These are phyloP conservation scores for Kregervanrija delftensis DNA, from an alignment of 805 yeast genomes.

Conservation along the genomic window DNA sequence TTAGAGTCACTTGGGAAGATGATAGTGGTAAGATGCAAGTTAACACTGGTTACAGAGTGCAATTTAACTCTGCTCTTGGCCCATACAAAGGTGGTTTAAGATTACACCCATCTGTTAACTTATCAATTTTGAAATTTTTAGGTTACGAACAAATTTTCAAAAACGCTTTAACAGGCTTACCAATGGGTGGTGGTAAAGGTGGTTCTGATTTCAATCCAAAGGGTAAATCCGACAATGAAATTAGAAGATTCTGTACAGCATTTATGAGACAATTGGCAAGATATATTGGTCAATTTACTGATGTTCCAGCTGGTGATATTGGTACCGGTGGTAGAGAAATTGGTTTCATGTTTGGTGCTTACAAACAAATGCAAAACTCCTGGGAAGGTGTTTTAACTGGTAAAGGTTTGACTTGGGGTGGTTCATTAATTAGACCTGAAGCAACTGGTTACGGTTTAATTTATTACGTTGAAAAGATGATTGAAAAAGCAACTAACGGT, in stretches of 20 bases:
- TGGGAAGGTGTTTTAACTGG: slow-evolving; percentile 98
- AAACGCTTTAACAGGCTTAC: slow-evolving; percentile 93
- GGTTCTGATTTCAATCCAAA: slow-evolving; percentile 98
- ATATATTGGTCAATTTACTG: slow-evolving; percentile 95
- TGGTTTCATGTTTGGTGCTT: slow-evolving; percentile 95
- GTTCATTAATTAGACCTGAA: slow-evolving; percentile 97
- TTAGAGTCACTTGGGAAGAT: slow-evolving; percentile 97
- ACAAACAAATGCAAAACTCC: slow-evolving; percentile 82
- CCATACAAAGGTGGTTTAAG: slow-evolving; percentile 99
- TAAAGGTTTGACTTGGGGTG: slow-evolving; percentile 98
- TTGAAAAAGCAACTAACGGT: slow-evolving; percentile 85
- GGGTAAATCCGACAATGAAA: slow-evolving; percentile 87
- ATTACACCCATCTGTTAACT: slow-evolving; percentile 95
- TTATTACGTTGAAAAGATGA: slow-evolving; percentile 96
- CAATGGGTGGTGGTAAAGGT: slow-evolving; percentile 99
- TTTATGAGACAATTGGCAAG: slow-evolving; percentile 94
- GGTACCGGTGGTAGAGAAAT: slow-evolving; percentile 97
- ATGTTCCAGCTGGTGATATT: slow-evolving; percentile 99
- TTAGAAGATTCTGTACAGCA: slow-evolving; percentile 92
- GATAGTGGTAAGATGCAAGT: slow-evolving; percentile 88
- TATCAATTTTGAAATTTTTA: slow-evolving; percentile 89
- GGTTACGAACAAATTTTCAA: slow-evolving; percentile 99
- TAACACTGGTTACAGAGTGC: slow-evolving; percentile 97
- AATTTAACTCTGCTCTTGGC: slow-evolving; percentile 96
- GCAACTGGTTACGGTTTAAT: slow-evolving; percentile 98